Percentiles rank a stretch among this genome's conserved stretches.
Conservation (phyloP, 106 monocot genomes). For the Acorus calamus region DNA sequence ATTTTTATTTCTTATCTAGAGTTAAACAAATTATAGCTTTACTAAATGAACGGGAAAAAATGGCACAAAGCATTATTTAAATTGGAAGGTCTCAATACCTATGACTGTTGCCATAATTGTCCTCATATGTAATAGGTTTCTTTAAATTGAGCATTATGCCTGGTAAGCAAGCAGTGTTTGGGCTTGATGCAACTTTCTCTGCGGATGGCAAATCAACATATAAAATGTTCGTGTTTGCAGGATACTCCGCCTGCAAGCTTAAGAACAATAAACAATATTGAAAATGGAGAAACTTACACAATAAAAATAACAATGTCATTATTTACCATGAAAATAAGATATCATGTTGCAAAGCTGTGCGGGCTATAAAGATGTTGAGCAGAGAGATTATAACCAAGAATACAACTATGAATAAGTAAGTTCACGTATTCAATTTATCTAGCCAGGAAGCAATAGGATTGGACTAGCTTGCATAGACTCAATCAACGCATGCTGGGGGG, state of each 20-base stretch:
- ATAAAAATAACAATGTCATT: constrained; percentile 3
- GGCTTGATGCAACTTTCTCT: constrained; percentile 82
- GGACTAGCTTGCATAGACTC: too few relatives aligned
- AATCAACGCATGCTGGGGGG: too few relatives aligned
- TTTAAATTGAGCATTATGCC: constrained; percentile 90
- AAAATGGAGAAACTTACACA: constrained; percentile 5
- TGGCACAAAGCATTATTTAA: neutral
- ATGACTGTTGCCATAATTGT: constrained; percentile 63
- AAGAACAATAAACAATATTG: constrained; percentile 23
- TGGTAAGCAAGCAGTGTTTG: constrained; percentile 56
- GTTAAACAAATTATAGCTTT: too few relatives aligned
- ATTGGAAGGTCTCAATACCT: constrained; percentile 39
- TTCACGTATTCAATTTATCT: too few relatives aligned
- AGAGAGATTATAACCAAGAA: too few relatives aligned
- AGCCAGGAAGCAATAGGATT: too few relatives aligned
- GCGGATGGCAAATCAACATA: constrained; percentile 83
- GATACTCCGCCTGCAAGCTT: constrained; percentile 69
- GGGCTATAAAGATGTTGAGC: too few relatives aligned
- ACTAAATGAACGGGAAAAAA: too few relatives aligned
- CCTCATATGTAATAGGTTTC: constrained; percentile 64
- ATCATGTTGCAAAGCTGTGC: too few relatives aligned
- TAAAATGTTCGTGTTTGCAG: constrained; percentile 94
- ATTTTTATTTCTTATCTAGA: too few relatives aligned
- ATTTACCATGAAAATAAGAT: neutral
- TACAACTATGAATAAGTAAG: too few relatives aligned